These are phyloP conservation scores for Moniliella sp. DNA, from an alignment of 1,284 basidiomycete genomes.

Conservation along the genomic window DNA sequence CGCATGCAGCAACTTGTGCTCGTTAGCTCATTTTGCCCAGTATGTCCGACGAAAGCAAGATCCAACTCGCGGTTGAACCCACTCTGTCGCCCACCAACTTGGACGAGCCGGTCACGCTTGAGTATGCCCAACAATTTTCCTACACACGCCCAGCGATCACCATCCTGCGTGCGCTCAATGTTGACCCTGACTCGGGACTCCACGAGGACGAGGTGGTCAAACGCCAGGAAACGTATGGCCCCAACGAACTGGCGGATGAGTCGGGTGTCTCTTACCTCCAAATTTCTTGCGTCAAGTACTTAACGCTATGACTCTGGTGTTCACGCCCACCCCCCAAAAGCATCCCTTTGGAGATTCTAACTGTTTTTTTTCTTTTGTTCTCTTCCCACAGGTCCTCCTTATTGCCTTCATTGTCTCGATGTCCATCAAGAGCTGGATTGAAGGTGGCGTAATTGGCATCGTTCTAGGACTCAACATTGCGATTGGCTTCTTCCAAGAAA, in stretches of 20 bases:
- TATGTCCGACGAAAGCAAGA: no score
- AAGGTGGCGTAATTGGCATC: constrained; percentile 47
- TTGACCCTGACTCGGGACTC: constrained; percentile 4
- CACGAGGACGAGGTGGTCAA: constrained; percentile 2
- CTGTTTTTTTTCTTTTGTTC: background rate
- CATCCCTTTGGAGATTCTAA: background rate
- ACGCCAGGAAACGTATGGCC: constrained; percentile 11
- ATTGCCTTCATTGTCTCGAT: constrained; percentile 48
- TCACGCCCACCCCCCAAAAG: background rate
- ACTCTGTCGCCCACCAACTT: no score
- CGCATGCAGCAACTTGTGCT: no score
- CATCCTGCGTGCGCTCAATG: constrained; percentile 4
- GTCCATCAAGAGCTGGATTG: constrained; percentile 42
- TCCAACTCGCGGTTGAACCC: no score
- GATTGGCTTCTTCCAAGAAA: constrained; percentile 43
- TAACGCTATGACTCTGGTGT: constrained; percentile 29
- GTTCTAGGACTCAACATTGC: constrained; percentile 40
- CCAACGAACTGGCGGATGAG: constrained; percentile 23
- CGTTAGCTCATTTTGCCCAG: no score
- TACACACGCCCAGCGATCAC: no score
- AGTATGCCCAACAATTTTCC: no score
- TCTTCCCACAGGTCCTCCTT: constrained; percentile 33
- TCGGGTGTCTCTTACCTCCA: constrained; percentile 17
- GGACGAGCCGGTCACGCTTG: no score
- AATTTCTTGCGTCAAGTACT: constrained; percentile 27